Conservation (phyloP, 495 filamentous ascomycete species). For the Lepidopterella palustris region DNA sequence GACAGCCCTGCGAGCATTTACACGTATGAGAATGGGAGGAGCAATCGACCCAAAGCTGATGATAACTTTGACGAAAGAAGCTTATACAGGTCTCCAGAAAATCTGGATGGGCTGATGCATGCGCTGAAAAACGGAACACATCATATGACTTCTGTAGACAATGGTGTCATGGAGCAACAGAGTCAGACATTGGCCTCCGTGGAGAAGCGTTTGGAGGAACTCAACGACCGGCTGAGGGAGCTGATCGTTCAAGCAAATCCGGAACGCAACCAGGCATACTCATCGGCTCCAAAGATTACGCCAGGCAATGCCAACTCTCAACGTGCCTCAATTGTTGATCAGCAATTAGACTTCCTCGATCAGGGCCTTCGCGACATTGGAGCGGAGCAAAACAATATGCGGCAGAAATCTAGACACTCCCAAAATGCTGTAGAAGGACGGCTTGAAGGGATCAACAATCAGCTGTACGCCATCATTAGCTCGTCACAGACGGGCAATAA, state of each 20-base stretch:
- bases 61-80: constrained; percentile 73
- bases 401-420: constrained; percentile 13
- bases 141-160: constrained; percentile 2
- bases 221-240: constrained; percentile 63
- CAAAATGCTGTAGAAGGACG: constrained; percentile 31
- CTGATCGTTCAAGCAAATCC: constrained; percentile 54
- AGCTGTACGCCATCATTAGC: constrained; percentile 30
- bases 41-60: constrained; percentile 42
- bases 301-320: constrained; percentile 3
- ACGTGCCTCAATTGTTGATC: constrained; percentile 17
- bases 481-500: constrained; percentile 1
- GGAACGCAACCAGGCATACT: constrained; percentile 24
- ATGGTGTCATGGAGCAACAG: constrained; percentile 41
- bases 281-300: constrained; percentile 7
- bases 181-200: constrained; percentile 42
- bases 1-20: constrained; percentile 64
- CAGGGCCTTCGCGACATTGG: constrained; percentile 22
- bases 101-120: constrained; percentile 49
- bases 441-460: constrained; percentile 31
- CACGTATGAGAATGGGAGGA: constrained; percentile 48
- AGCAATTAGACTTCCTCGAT: constrained; percentile 29
- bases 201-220: constrained; percentile 61
- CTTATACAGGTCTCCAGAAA: constrained; percentile 66
- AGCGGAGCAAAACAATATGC: constrained; percentile 20
- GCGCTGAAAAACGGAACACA: constrained; percentile 31